phyloP scores from a whole-genome alignment of 2,329 filamentous ascomycete species.

The Aureobasidium vineae region DNA sequence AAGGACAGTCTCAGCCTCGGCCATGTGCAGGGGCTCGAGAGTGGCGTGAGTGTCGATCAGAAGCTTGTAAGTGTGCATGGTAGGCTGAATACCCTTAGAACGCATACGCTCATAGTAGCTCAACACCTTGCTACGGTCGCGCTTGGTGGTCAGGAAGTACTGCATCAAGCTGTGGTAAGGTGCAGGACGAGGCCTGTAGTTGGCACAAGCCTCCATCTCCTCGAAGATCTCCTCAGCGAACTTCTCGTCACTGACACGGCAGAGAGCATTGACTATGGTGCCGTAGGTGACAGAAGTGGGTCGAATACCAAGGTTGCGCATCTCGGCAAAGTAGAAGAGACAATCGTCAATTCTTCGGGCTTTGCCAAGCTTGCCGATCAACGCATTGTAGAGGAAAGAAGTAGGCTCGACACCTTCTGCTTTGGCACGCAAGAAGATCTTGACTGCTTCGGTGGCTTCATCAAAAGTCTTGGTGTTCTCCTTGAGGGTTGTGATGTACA shows the following conservation, averaged over 20 bases:
- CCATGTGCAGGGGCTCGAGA: conserved; percentile 86
- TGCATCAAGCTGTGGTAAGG: conserved; percentile 99
- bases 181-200: conserved; percentile 96
- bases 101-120: conserved; percentile 95
- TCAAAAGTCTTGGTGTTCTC: conserved; percentile 97
- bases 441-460: conserved; percentile 92
- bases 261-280: conserved; percentile 95
- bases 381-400: conserved; percentile 95
- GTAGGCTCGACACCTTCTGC: conserved; percentile 92
- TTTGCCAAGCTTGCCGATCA: conserved; percentile 98
- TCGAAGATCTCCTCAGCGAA: conserved; percentile 98
- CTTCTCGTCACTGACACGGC: conserved; percentile 94
- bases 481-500: conserved; percentile 99
- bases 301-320: conserved; percentile 88
- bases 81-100: conserved; percentile 79
- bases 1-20: conserved; percentile 79
- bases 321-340: conserved; percentile 96
- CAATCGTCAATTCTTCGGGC: conserved; percentile 97
- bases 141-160: conserved; percentile 97
- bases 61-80: conserved; percentile 95
- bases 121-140: conserved; percentile 89
- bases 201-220: conserved; percentile 98
- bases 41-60: conserved; percentile 94
- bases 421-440: conserved; percentile 94
- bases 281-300: conserved; percentile 98